Conservation (phyloP, 2,329 filamentous ascomycete genomes). For the Ophiostoma novo-ulmi region DNA sequence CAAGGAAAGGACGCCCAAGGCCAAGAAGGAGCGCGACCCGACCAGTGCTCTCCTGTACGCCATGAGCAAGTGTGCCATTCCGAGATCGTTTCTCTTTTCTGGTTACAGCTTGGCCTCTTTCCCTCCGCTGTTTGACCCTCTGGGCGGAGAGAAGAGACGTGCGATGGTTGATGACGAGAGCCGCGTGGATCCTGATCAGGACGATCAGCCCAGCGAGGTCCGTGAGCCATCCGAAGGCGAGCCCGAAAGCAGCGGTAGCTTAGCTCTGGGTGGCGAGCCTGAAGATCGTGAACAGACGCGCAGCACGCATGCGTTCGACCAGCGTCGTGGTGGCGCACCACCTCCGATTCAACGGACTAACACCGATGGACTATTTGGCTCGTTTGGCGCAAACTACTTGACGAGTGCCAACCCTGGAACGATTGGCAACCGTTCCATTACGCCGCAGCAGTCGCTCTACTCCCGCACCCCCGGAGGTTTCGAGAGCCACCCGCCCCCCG, state of each 20-base stretch:
- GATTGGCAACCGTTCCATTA: constrained; percentile 30
- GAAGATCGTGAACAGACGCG: constrained; percentile 64
- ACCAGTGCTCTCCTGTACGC: constrained; percentile 36
- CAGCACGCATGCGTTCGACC: constrained; percentile 49
- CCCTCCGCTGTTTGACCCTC: constrained; percentile 76
- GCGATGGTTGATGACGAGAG: constrained; percentile 68
- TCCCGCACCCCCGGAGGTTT: constrained; percentile 60
- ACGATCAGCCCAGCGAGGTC: constrained; percentile 42
- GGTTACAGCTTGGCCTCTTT: constrained; percentile 38
- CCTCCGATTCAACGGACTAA: constrained; percentile 66
- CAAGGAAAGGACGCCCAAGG: constrained; percentile 6
- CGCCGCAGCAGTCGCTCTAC: constrained; percentile 42
- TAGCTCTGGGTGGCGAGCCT: constrained; percentile 87
- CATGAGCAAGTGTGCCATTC: constrained; percentile 38
- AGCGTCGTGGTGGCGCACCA: constrained; percentile 64
- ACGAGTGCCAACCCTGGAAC: constrained; percentile 36
- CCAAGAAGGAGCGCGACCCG: constrained; percentile 24
- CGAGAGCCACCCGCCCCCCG: constrained; percentile 43
- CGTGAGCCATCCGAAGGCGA: constrained; percentile 61
- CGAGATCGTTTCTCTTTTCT: constrained; percentile 29
- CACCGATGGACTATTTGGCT: constrained; percentile 51
- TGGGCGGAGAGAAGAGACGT: constrained; percentile 75
- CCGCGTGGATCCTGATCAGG: constrained; percentile 44
- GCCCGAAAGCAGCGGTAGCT: constrained; percentile 73
- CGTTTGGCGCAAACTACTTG: constrained; percentile 45